Evolutionary conservation across 2,329 filamentous ascomycete species (phyloP).

Genomic region (Epichloe uncinata): DNA sequence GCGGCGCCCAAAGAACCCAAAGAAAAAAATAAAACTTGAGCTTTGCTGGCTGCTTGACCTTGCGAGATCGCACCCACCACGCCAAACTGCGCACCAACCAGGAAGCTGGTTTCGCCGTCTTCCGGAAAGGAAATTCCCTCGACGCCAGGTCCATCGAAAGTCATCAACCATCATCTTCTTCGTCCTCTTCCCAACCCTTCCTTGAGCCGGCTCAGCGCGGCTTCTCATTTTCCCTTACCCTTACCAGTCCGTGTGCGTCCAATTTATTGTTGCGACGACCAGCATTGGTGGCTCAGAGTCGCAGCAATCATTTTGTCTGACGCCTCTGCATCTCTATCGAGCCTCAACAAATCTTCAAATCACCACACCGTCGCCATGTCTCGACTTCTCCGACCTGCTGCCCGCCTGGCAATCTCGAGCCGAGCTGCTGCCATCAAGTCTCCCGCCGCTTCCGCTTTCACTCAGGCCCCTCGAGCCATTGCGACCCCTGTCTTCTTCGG

Average conservation of each 20-base stretch:
- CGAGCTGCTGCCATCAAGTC: slow-evolving; percentile 22
- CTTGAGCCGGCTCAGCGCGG: neutral
- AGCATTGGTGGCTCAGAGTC: slow-evolving; percentile 9
- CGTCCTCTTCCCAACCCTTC: neutral
- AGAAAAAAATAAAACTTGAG: slow-evolving; percentile 9
- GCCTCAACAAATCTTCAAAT: slow-evolving; percentile 6
- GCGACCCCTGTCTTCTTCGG: slow-evolving; percentile 25
- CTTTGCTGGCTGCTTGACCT: neutral
- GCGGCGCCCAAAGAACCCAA: slow-evolving; percentile 1
- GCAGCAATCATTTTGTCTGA: slow-evolving; percentile 1
- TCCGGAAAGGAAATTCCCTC: slow-evolving; percentile 12
- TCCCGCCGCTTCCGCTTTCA: slow-evolving; percentile 22
- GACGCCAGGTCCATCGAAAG: slow-evolving; percentile 3
- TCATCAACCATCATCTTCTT: slow-evolving; percentile 7
- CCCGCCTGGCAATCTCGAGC: slow-evolving; percentile 33
- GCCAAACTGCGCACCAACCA: slow-evolving; percentile 3
- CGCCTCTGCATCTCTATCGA: neutral
- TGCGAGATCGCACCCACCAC: slow-evolving; percentile 1
- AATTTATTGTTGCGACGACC: slow-evolving; percentile 2
- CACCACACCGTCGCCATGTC: slow-evolving; percentile 26
- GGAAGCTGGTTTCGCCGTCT: slow-evolving; percentile 9
- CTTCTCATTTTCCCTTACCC: neutral
- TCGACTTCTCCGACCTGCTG: slow-evolving; percentile 37
- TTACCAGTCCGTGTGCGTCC: neutral
- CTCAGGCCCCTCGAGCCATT: slow-evolving; percentile 20